phyloP scores from a whole-genome alignment of 2,329 filamentous ascomycete species.

The Penicillium sp. region DNA sequence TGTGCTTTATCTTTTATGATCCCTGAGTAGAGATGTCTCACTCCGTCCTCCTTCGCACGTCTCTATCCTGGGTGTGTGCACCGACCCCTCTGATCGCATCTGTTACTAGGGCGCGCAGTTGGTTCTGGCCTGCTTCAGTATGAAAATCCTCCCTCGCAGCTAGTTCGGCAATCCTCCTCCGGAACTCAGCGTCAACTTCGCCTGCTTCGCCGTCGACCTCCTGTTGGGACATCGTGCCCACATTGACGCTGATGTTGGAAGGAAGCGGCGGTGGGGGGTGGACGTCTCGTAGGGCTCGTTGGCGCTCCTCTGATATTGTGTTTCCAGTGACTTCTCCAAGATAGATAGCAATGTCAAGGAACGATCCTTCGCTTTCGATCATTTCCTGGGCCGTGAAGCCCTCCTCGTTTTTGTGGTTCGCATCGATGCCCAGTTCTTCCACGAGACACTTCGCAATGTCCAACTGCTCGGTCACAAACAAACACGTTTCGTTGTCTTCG shows the following conservation, averaged over 20 bases:
- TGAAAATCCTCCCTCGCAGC: slow-evolving; percentile 80
- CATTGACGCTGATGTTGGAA: slow-evolving; percentile 69
- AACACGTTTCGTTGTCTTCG: slow-evolving; percentile 88
- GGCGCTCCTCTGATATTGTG: slow-evolving; percentile 20
- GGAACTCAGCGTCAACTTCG: slow-evolving; percentile 76
- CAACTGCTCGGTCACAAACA: slow-evolving; percentile 84
- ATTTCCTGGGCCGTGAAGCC: slow-evolving; percentile 78
- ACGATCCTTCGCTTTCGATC: slow-evolving; percentile 74
- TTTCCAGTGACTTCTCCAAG: slow-evolving; percentile 46
- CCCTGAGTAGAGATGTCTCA: slow-evolving; percentile 35
- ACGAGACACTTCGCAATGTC: slow-evolving; percentile 75
- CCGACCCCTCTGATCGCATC: slow-evolving; percentile 71
- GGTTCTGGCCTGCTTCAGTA: slow-evolving; percentile 71
- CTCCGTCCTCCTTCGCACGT: slow-evolving; percentile 59
- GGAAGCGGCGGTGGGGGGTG: slow-evolving; percentile 62
- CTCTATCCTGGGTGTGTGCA: slow-evolving; percentile 57
- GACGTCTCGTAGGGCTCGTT: slow-evolving; percentile 30
- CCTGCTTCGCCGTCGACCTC: slow-evolving; percentile 53
- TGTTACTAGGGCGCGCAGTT: slow-evolving; percentile 72
- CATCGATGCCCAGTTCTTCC: slow-evolving; percentile 73
- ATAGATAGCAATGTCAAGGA: slow-evolving; percentile 70
- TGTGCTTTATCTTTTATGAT: neutral
- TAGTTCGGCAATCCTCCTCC: slow-evolving; percentile 81
- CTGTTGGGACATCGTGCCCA: slow-evolving; percentile 67
- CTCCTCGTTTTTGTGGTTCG: slow-evolving; percentile 63